These are phyloP conservation scores for Colletotrichum agaves DNA, from an alignment of 2,329 filamentous ascomycete genomes.

Conservation along the genomic window DNA sequence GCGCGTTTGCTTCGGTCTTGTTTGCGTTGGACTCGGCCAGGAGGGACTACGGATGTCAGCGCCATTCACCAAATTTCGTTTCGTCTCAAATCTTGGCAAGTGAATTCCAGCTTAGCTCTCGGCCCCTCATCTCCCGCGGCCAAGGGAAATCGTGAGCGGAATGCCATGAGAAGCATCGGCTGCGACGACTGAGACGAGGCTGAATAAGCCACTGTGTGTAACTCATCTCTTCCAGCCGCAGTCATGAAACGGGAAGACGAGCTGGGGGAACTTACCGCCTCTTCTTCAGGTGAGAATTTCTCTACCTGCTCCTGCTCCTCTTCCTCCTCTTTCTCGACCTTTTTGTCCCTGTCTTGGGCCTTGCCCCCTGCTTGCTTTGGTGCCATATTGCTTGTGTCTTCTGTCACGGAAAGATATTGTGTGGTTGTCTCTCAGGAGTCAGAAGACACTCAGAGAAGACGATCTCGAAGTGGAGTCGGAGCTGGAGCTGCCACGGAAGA, in stretches of 20 bases:
- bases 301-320: constrained; percentile 46
- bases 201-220: background rate
- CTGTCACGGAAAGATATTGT: background rate
- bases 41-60: constrained; percentile 62
- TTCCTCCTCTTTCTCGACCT: constrained; percentile 31
- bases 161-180: too few species aligned
- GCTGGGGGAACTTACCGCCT: constrained; percentile 56
- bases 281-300: constrained; percentile 65
- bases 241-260: too few species aligned
- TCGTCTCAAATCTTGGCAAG: too few species aligned
- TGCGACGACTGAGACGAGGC: too few species aligned
- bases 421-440: background rate
- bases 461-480: background rate
- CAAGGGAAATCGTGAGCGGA: too few species aligned
- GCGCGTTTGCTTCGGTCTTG: constrained; percentile 80
- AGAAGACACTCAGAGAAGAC: background rate
- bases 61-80: too few species aligned
- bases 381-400: background rate
- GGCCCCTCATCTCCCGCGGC: too few species aligned
- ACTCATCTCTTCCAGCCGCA: background rate
- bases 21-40: constrained; percentile 76
- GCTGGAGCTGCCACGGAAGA: background rate
- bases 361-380: constrained; percentile 14
- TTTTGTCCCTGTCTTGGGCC: constrained; percentile 25
- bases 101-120: too few species aligned